Evolutionary conservation across 768 basidiomycete species (phyloP), one percentile per base, ranked within the genome.

Genomic region (Suillus paluster): DNA sequence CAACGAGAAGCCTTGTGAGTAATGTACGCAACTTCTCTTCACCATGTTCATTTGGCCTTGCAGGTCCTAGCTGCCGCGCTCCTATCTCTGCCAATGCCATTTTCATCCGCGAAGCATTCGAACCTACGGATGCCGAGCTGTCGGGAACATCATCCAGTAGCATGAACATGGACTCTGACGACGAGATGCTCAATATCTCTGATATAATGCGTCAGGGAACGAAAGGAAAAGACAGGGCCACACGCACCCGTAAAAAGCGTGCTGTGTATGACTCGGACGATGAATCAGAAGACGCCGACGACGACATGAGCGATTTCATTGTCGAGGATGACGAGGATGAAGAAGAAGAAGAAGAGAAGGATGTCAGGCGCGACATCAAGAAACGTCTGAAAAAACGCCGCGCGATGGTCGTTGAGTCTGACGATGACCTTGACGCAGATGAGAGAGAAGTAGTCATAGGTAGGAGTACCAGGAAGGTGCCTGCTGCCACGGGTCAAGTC

Each of bases 61-160:
- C 67, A 81, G 86, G 87, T 66, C 89, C 89, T n/a, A 71, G 81
- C 48, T 93, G 91, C 67, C 86, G 90, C 39, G 66, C 73, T 2
- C 70, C 81, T 1, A 79, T 92, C 46, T 78, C 72, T 36, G 68
- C 70, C 11, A 74, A 81, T 14, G 80, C 76, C 58, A 53, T 90
- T 1, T 93, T 89, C 74, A 65, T 75, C 5, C 83, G 84, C 9
- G 69, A 69, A 1, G 87, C 86, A 0, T 92, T 93, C 70, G 83
- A 88, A 64, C 86, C 88, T 5, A 78, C 81, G 7, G 81, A 85
- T 42, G 73, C 73, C 19, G 82, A 84, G n/a, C 72, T 82, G 21
- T 42, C 33, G 61, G 53, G 56, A 23, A 30, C 30, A 30, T 30
- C 30, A 55, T 25, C 38, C 39, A n/a, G 62, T 23, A 74, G 73